These are phyloP conservation scores for Chalara sp. DNA, from an alignment of 2,329 filamentous ascomycete genomes.

Conservation along the genomic window DNA sequence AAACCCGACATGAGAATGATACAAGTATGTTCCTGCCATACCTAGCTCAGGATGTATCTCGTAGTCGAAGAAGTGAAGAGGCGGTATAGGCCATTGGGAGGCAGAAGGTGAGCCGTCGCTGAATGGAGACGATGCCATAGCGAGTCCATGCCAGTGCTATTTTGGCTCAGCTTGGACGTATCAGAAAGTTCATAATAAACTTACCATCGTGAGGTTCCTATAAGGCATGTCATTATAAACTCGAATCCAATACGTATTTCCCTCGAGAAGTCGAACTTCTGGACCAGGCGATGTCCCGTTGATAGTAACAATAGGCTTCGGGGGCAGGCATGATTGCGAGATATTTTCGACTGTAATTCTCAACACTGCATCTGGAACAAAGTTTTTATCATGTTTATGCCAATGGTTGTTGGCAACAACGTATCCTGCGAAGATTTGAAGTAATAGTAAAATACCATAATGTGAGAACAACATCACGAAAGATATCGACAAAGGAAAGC, in stretches of 20 bases:
- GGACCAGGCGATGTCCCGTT: conserved; percentile 45
- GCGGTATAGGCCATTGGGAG: conserved; percentile 47
- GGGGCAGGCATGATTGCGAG: conserved; percentile 29
- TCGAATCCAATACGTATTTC: conserved; percentile 41
- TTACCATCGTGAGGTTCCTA: conserved; percentile 44
- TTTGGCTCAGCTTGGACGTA: conserved; percentile 1
- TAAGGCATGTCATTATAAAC: conserved; percentile 45
- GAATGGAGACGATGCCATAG: conserved; percentile 40
- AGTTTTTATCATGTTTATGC: conserved; percentile 14
- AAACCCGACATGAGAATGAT: conserved; percentile 48
- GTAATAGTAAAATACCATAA: too few species aligned
- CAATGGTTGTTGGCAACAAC: too few species aligned
- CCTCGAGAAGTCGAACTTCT: conserved; percentile 33
- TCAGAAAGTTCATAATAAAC: neutral
- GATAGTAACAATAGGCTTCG: conserved; percentile 33
- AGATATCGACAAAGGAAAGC: too few species aligned
- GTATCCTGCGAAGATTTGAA: too few species aligned
- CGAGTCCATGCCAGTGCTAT: conserved; percentile 50
- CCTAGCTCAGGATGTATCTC: conserved; percentile 37
- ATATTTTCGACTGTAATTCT: conserved; percentile 32
- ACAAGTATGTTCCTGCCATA: conserved; percentile 48
- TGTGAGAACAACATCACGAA: too few species aligned
- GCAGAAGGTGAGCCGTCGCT: conserved; percentile 43
- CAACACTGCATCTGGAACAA: conserved; percentile 34
- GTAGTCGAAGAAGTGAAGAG: conserved; percentile 48